Base-by-base conservation (phyloP, 164 flowering plant genomes). In the Echeveria elegans region DNA sequence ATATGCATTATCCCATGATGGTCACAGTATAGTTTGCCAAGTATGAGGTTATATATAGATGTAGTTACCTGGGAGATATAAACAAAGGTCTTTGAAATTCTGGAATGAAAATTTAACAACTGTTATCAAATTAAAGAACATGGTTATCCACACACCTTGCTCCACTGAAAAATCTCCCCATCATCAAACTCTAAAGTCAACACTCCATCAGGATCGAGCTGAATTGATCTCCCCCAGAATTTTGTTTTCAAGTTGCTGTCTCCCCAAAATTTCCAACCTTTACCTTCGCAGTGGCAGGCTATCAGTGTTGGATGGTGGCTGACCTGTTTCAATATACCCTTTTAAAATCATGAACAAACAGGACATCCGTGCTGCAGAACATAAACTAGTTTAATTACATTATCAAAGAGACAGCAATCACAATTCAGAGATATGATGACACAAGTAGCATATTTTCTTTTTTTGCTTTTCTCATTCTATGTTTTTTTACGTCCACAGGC, bases 211-310 rank as follows among this genome's bases (percentile, higher is more conserved):
- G 98, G 98, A 67, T 93, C 96, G 73, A 93, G 87, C 80, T 93
- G 98, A 78, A 93, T 93, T 48, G 98, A 88, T 52, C 84, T 76
- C 4, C 98, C 98, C 97, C 97, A 87, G 37, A 63, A 63, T 63
- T 63, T 63, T 36, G 45, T 63, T 32, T 36, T 63, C 26, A 63
- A 29, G 41, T 63, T 32, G 19, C 66, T 63, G 66, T 63, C 66
- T 4, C 66, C 96, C 99, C 96, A 91, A 71, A 89, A 94, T 68
- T 87, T 94, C 97, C 99, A 91, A 65, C 88, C 92, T 80, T 82
- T 81, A 34, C 97, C 98, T 77, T 94, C 97, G 74, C 98, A 93
- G 74, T 93, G 97, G 72, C 96, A 93, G 68, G 97, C 96, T 79
- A 93, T 94, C 66, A 89, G 69, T 85, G 85, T 89, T 16, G 99